Percentiles rank a stretch among this genome's conserved stretches.
Evolutionary conservation across 2,329 filamentous ascomycete species (phyloP).

Genomic region (Fulvia fulva): DNA sequence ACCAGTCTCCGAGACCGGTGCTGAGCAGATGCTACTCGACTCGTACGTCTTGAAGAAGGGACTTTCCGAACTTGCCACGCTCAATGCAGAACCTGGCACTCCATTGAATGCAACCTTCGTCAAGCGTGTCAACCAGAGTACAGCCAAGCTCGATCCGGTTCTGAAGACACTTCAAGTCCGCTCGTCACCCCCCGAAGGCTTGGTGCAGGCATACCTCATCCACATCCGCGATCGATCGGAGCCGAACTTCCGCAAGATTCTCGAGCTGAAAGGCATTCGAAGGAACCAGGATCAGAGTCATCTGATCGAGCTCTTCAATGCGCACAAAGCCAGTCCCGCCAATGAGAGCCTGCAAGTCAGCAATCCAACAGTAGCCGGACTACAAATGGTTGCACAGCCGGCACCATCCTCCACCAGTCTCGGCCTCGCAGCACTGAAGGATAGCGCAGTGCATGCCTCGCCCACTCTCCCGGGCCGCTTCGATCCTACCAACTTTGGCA

Average conservation of each 20-base stretch:
- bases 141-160: constrained; percentile 83
- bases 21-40: constrained; percentile 96
- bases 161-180: constrained; percentile 96
- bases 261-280: constrained; percentile 89
- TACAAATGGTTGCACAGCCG: constrained; percentile 50
- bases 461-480: constrained; percentile 53
- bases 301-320: constrained; percentile 85
- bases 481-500: constrained; percentile 72
- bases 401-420: constrained; percentile 20
- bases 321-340: constrained; percentile 65
- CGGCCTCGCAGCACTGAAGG: constrained; percentile 36
- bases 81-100: constrained; percentile 53
- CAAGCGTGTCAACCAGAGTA: constrained; percentile 79
- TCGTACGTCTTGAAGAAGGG: constrained; percentile 84
- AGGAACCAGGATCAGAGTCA: constrained; percentile 73
- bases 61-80: constrained; percentile 66
- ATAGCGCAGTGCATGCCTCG: constrained; percentile 33
- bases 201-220: constrained; percentile 96
- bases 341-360: constrained; percentile 69
- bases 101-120: constrained; percentile 62
- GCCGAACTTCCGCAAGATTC: constrained; percentile 90
- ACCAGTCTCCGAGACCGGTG: constrained; percentile 88
- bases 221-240: constrained; percentile 93
- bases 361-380: constrained; percentile 62
- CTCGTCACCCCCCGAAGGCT: constrained; percentile 81